These are phyloP conservation scores for Sporothrix euskadiensis DNA, from an alignment of 2,329 filamentous ascomycete genomes.

Conservation along the genomic window DNA sequence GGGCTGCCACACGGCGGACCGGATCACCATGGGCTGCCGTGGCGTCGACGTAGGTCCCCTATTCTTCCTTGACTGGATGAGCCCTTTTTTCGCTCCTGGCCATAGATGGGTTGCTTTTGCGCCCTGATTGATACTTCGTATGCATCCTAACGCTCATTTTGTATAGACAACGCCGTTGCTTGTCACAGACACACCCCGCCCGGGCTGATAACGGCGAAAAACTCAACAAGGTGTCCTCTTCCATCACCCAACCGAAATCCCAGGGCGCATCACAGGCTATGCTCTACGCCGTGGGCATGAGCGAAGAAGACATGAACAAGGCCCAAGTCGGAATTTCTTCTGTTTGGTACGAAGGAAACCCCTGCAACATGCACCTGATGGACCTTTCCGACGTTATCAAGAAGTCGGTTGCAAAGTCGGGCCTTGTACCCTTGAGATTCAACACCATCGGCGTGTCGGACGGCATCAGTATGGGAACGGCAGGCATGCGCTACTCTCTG, in stretches of 20 bases:
- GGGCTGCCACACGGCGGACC: constrained; percentile 18
- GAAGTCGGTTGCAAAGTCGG: constrained; percentile 64
- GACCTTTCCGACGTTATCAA: constrained; percentile 78
- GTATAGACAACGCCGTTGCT: constrained; percentile 46
- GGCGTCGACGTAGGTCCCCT: constrained; percentile 20
- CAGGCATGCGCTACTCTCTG: constrained; percentile 81
- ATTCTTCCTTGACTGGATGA: background rate
- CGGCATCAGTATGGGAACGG: constrained; percentile 97
- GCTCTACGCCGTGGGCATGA: constrained; percentile 92
- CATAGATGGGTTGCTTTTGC: background rate
- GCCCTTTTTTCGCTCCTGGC: background rate
- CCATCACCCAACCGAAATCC: constrained; percentile 94
- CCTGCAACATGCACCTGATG: constrained; percentile 98
- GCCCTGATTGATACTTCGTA: too few relatives aligned
- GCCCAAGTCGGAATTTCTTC: constrained; percentile 97
- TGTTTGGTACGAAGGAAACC: constrained; percentile 97
- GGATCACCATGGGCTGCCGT: background rate
- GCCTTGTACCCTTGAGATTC: constrained; percentile 92
- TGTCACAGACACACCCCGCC: constrained; percentile 53
- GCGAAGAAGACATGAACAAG: constrained; percentile 87
- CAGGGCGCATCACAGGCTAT: constrained; percentile 98
- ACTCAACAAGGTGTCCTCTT: constrained; percentile 80
- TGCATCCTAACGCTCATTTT: background rate
- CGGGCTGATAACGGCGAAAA: constrained; percentile 49
- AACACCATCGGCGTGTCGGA: constrained; percentile 99